A percentile compares a stretch with the other conserved stretches of the same genome.
These are phyloP conservation scores for Malassezia sp. DNA, from an alignment of 1,284 basidiomycete genomes.

Conservation along the genomic window DNA sequence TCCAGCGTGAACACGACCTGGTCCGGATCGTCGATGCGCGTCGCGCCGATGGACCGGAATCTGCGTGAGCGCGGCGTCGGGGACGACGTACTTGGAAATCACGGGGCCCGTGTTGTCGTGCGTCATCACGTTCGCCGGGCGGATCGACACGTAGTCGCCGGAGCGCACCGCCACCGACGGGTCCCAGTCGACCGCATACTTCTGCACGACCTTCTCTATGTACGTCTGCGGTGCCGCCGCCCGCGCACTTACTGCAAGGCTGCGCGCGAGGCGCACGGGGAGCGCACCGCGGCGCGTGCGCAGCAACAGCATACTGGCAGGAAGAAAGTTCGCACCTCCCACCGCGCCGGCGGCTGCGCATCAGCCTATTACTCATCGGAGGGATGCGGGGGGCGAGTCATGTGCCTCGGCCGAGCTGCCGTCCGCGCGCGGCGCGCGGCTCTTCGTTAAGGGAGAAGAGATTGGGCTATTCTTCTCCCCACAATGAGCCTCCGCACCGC, in stretches of 20 bases:
- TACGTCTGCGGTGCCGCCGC: slow-evolving; percentile 57
- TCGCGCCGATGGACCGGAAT: slow-evolving; percentile 92
- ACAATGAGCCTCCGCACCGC: slow-evolving; percentile 3
- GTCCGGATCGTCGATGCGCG: slow-evolving; percentile 64
- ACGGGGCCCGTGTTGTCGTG: slow-evolving; percentile 89
- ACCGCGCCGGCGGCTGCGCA: no score
- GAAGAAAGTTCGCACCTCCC: no score
- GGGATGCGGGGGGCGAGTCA: background rate
- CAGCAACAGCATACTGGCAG: background rate
- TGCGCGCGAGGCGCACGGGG: background rate
- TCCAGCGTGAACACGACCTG: slow-evolving; percentile 94
- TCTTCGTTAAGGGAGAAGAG: no score
- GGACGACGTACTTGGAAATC: slow-evolving; percentile 66
- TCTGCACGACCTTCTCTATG: slow-evolving; percentile 96
- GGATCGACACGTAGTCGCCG: slow-evolving; percentile 99
- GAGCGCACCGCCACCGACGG: slow-evolving; percentile 58
- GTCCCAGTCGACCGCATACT: slow-evolving; percentile 80
- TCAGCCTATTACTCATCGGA: background rate
- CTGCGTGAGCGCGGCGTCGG: no score
- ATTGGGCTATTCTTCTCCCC: background rate
- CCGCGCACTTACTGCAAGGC: slow-evolving; percentile 1
- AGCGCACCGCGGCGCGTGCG: background rate
- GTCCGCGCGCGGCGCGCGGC: no score
- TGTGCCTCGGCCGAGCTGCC: background rate
- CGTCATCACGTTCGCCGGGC: slow-evolving; percentile 73